Evolutionary conservation across 2,329 filamentous ascomycete genomes (phyloP), one percentile per base, ranked within the genome.

Genomic region (Xylariaceae sp.): DNA sequence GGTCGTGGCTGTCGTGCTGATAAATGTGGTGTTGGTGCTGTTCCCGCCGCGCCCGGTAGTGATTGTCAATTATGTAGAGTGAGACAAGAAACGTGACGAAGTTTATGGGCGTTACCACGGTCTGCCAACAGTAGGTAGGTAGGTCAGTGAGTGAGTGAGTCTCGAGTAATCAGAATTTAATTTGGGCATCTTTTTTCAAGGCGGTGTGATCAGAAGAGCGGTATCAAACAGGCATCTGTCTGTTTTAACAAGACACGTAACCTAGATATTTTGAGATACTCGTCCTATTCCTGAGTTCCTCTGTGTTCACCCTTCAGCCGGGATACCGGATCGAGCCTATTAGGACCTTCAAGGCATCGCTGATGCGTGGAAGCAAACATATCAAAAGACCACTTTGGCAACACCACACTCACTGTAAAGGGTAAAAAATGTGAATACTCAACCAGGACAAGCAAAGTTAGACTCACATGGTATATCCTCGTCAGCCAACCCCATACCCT

Each of bases 11-110:
- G 21, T 24, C 21, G 21, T 24, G n/a, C n/a, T n/a, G n/a, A n/a
- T n/a, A n/a, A n/a, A n/a, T n/a, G n/a, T n/a, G n/a, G n/a, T n/a
- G n/a, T n/a, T n/a, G n/a, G n/a, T n/a, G n/a, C n/a, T n/a, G 23
- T 12, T 36, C 4, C 60, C 78, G 68, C 59, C 68, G 55, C 53
- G 67, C 53, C 52, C 76, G 62, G 70, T 77, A 66, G 41, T 68
- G 68, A 35, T 71, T 63, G 62, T 85, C 80, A 30, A 85, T 70
- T 36, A 83, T 59, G 55, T 72, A 69, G 31, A 85, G 72, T 2
- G 81, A 84, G 47, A 84, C 31, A 29, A 86, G 58, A 61, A 85
- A 84, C 15, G 77, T 73, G 35, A 77, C 65, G 56, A 84, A 75
- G 47, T 78, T 69, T 45, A 85, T 50, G 6, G 82, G 80, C 0